Evolutionary conservation across 768 basidiomycete genomes (phyloP).

Genomic region (Termitomyces sp.): DNA sequence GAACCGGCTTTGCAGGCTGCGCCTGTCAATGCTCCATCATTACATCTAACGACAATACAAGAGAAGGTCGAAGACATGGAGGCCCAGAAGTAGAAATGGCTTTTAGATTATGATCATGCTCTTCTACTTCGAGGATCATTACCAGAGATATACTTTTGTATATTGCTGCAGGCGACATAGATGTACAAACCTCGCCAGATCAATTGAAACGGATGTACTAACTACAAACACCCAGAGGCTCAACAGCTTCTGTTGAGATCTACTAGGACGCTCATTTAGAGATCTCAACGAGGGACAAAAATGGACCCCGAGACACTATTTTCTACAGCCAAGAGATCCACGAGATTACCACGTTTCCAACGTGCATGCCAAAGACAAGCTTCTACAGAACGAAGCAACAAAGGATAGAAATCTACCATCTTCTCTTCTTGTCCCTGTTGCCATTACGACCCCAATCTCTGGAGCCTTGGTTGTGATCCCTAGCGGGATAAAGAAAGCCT

Average conservation of each 20-base stretch:
- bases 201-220: not conserved
- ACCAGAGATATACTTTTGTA: not conserved
- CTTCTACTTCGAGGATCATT: not conserved
- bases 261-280: not conserved
- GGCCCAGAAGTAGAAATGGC: not conserved
- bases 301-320: not conserved
- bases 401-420: slow-evolving; percentile 5
- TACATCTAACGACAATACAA: slow-evolving; percentile 8
- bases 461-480: not conserved
- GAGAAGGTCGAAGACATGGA: slow-evolving; percentile 13
- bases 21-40: slow-evolving; percentile 1
- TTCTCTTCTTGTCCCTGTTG: slow-evolving; percentile 18
- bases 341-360: not conserved
- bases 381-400: not conserved
- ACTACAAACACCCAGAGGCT: not conserved
- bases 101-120: not conserved
- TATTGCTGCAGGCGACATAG: not conserved
- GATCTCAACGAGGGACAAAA: not conserved
- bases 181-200: no score
- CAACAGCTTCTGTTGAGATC: not conserved
- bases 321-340: not conserved
- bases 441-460: slow-evolving; percentile 8
- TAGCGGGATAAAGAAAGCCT: slow-evolving; percentile 15
- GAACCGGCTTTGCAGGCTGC: slow-evolving; percentile 16
- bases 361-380: not conserved